Evolutionary conservation across 176 grass and related monocot genomes (phyloP).

Genomic region (Dendrocalamus sinicus): DNA sequence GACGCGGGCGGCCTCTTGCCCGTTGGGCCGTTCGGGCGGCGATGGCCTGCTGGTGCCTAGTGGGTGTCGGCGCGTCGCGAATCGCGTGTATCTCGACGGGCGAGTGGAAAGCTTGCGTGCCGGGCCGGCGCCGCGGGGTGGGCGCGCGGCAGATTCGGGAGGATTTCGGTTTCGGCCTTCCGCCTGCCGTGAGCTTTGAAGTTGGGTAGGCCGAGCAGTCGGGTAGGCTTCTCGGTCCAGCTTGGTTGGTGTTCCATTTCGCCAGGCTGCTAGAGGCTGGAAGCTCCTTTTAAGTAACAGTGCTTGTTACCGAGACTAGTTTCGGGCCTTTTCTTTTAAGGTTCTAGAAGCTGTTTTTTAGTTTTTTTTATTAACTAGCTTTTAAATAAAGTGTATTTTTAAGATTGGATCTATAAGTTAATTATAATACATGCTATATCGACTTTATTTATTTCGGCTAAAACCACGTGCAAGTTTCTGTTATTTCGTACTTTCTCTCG

Average conservation of each 20-base stretch:
- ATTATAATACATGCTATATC: too few species aligned
- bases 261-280: neutral
- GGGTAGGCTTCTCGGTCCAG: neutral
- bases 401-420: fast-evolving
- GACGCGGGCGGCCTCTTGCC: neutral
- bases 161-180: neutral
- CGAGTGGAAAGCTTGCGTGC: neutral
- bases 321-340: too few species aligned
- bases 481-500: too few species aligned
- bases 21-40: neutral
- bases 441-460: too few species aligned
- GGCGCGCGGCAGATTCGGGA: neutral
- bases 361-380: too few species aligned
- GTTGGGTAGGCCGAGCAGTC: neutral
- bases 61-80: neutral
- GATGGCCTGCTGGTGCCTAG: neutral
- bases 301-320: too few species aligned
- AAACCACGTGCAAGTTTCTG: too few species aligned
- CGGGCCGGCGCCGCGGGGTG: neutral
- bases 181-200: neutral
- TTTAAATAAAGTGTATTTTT: too few species aligned
- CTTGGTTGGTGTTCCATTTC: neutral
- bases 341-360: too few species aligned
- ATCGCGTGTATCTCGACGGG: neutral
- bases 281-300: neutral